Base-by-base conservation (phyloP, 805 yeast species). In the Peterozyma xylosa region DNA sequence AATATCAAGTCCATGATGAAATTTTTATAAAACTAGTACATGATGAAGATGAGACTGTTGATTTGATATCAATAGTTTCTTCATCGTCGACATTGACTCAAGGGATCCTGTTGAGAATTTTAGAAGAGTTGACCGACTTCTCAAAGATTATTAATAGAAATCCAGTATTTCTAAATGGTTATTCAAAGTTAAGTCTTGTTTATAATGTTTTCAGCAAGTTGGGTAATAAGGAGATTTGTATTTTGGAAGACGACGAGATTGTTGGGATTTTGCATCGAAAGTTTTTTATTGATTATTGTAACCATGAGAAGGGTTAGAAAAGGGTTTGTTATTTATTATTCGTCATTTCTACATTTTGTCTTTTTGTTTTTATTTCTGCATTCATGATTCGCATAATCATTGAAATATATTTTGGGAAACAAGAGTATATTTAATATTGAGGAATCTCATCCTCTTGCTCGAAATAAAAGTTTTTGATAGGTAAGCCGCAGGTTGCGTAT, bases 191-290 rank as follows among this genome's bases (percentile, higher is more conserved):
- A 29, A 63, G 76, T 7, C 59, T 76, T 48, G 78, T 76, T 3
- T 73, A 75, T 45, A 59, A 68, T 53, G 60, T 77, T 17, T 77
- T 77, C 54, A 70, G 74, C 37, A 69, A 72, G 50, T 58, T 77
- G 32, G 82, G 82, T 1, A 69, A 66, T 33, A 55, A 81, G 37
- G 60, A 62, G 42, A 73, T 75, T 2, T 67, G 75, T 43, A 70
- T 74, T 1, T 55, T 70, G 21, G 65, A 65, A 41, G 63, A 70
- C 30, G 81, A 80, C 11, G 56, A 60, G 42, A 76, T 67, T 52
- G 65, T 66, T 45, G 81, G 81, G 1, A 64, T 76, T 4, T 56
- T 77, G 46, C 80, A 78, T 51, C 74, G 73, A 55, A 76, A 77
- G 55, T 64, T 66, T 37, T 68, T 74, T 48, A 71, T 77, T 43